Base-by-base conservation (phyloP, 352 stramenopile genomes). In the Globisporangium lucens region DNA sequence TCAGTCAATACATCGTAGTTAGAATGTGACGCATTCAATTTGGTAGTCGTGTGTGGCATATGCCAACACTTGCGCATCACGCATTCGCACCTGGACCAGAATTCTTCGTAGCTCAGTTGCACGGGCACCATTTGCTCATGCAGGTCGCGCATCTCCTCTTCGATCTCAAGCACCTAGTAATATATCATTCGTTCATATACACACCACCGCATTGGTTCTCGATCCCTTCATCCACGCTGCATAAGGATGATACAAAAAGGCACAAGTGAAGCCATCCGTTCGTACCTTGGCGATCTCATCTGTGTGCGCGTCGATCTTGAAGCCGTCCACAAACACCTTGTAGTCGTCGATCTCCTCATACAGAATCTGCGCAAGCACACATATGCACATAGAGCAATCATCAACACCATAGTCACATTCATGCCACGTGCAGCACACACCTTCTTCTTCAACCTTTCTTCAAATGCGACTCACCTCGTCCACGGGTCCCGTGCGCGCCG, bases 281-380 rank as follows among this genome's bases (percentile, higher is more conserved):
- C 29, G 22, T 49, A 86, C 74, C 72, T 76, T 67, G 4, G 78
- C 76, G 68, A 95, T 92, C 69, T 91, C 87, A 56, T 92, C 77
- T n/a, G 79, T 85, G 71, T 90, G 77, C 27, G 79, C 66, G 12
- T 92, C 84, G 43, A 86, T 73, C 46, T 78, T 77, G 68, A 94
- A 95, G 41, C 76, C 74, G 24, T 78, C 70, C 22, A 66, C 73
- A 30, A 95, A 95, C 12, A 73, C 75, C 65, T 89, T 82, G 66
- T 84, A 95, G 47, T 76, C 83, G 0, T 88, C 83, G 20, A 94
- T 71, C 58, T 94, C 87, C 56, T 94, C 87, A 64, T 90, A 93
- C 67, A 93, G 49, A 63, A 95, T 84, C 73, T 89, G 58, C 1
- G 20, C 4, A 27, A 15, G 49, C 41, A 58, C 9, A 20, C 33